Percentiles rank a stretch among this genome's conserved stretches.
These are phyloP conservation scores for Pythium pectinolyticum DNA, from an alignment of 352 stramenopile species.

Conservation along the genomic window DNA sequence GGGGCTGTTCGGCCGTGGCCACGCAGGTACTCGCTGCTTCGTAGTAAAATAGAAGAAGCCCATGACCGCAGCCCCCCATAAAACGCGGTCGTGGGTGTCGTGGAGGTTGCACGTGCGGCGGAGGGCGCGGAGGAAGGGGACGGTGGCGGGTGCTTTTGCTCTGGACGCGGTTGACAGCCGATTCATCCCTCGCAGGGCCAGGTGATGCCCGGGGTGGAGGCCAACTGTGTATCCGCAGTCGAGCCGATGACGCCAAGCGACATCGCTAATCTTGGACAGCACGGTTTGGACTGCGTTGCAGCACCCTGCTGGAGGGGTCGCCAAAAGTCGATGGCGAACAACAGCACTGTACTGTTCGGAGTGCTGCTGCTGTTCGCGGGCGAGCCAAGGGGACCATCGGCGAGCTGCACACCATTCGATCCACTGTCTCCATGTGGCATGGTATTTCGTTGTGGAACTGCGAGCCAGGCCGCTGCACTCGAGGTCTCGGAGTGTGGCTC, in stretches of 20 bases:
- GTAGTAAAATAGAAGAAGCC: no score
- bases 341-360: background rate
- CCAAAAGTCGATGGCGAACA: constrained; percentile 12
- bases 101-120: no score
- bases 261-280: constrained; percentile 27
- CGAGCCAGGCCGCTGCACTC: background rate
- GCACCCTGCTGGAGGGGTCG: background rate
- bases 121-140: constrained; percentile 17
- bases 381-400: background rate
- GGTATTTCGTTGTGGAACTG: background rate
- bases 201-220: constrained; percentile 20
- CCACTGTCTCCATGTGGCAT: constrained; percentile 2
- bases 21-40: no score
- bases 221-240: constrained; percentile 19
- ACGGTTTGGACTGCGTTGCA: constrained; percentile 29
- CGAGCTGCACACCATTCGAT: background rate
- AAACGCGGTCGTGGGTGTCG: no score
- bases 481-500: background rate
- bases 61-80: no score
- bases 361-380: background rate
- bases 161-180: constrained; percentile 1
- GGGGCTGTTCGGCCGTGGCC: no score
- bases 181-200: constrained; percentile 25
- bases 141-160: constrained; percentile 21
- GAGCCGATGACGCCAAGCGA: constrained; percentile 31